These are phyloP conservation scores for Aspergillus persii DNA, from an alignment of 2,329 filamentous ascomycete genomes.

Conservation along the genomic window DNA sequence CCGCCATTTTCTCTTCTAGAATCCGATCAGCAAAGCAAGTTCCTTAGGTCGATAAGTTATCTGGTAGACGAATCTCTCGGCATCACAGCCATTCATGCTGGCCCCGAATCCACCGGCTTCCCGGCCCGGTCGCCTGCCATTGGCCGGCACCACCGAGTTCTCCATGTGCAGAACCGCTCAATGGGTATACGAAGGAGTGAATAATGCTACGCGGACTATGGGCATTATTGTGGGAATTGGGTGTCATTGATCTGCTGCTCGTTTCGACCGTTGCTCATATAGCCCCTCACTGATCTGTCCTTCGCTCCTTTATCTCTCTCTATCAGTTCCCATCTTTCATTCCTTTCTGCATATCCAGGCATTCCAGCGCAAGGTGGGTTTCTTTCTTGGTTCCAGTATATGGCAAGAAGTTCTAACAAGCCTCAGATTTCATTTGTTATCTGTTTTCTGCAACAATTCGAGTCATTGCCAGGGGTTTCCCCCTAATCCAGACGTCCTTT, in stretches of 20 bases:
- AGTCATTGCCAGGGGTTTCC: neutral
- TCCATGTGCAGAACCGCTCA: neutral
- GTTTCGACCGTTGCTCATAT: conserved; percentile 1
- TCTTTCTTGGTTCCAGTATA: neutral
- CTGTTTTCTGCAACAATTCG: neutral
- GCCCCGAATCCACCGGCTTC: conserved; percentile 11
- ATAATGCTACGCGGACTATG: neutral
- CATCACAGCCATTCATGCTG: conserved; percentile 3
- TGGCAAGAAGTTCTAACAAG: neutral
- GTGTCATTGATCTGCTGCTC: neutral
- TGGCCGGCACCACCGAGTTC: conserved; percentile 14
- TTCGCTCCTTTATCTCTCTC: conserved; percentile 3
- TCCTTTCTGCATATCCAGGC: neutral
- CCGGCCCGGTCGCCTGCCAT: conserved; percentile 17
- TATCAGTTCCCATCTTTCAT: conserved; percentile 7
- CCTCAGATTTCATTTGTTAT: conserved; percentile 2
- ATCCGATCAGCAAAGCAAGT: conserved; percentile 7
- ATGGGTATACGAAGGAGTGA: neutral
- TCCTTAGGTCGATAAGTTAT: conserved; percentile 6
- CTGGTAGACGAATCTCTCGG: conserved; percentile 11
- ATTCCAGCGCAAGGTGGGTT: conserved; percentile 2
- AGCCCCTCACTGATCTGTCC: conserved; percentile 6
- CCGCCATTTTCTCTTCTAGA: conserved; percentile 13
- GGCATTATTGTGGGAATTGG: conserved; percentile 6
- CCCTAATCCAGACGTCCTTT: neutral